Evolutionary conservation across 2,329 filamentous ascomycete species (phyloP).

Genomic region (Dactylonectria estremocensis): DNA sequence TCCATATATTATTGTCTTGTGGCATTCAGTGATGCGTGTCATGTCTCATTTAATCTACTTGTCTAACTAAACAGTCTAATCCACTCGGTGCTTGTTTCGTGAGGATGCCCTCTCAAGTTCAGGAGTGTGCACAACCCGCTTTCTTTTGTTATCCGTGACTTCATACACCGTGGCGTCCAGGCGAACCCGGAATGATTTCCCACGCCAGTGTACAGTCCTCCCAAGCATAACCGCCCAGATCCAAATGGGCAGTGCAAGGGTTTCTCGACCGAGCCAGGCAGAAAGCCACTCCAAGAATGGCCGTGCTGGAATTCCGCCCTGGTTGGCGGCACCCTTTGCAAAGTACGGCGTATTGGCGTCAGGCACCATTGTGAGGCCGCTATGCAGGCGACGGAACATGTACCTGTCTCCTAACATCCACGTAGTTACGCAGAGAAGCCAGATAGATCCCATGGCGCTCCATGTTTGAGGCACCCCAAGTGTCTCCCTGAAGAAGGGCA

Average conservation of each 20-base stretch:
- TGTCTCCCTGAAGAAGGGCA: conserved; percentile 72
- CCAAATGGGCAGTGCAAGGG: conserved; percentile 91
- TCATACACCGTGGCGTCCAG: conserved; percentile 85
- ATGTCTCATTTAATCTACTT: not conserved
- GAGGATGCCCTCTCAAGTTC: conserved; percentile 46
- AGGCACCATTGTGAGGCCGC: conserved; percentile 77
- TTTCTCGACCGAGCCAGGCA: conserved; percentile 89
- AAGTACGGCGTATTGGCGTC: conserved; percentile 84
- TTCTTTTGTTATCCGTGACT: conserved; percentile 36
- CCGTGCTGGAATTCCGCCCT: conserved; percentile 62
- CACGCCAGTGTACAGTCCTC: conserved; percentile 89
- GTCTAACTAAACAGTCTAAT: conserved; percentile 27
- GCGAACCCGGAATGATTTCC: conserved; percentile 84
- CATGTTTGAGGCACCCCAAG: conserved; percentile 76
- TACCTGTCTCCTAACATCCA: conserved; percentile 87
- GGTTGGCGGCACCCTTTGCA: conserved; percentile 64
- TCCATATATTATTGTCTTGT: conserved; percentile 15
- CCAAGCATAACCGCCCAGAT: conserved; percentile 91
- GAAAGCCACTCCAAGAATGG: conserved; percentile 79
- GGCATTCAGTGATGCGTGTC: conserved; percentile 11
- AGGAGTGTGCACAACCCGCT: conserved; percentile 36
- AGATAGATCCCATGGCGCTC: conserved; percentile 75
- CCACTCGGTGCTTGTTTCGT: conserved; percentile 44
- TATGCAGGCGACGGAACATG: conserved; percentile 82
- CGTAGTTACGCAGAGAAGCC: conserved; percentile 73